Conservation (phyloP, 106 monocot species). For the Posidonia australis region DNA sequence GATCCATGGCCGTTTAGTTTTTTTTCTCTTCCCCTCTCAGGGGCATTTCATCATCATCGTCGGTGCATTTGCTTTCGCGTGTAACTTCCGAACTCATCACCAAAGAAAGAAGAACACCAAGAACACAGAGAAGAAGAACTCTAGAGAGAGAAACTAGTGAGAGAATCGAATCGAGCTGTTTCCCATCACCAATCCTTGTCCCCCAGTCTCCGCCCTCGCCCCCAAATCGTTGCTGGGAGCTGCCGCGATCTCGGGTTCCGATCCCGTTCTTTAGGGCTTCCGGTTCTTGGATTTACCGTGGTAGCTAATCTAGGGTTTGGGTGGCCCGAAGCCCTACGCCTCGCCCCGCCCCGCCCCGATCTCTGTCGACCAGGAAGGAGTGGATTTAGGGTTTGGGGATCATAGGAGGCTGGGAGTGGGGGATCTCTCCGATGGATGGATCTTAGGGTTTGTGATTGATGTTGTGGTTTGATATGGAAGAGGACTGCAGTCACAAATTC, state of each 20-base stretch:
- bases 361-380: neutral
- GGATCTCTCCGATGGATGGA: neutral
- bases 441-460: slow-evolving; percentile 6
- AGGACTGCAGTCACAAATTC: slow-evolving; percentile 5
- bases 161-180: too few relatives aligned
- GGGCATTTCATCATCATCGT: too few relatives aligned
- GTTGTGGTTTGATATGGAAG: neutral
- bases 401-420: neutral
- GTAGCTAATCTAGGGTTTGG: neutral
- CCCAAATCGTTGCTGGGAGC: neutral
- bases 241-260: too few relatives aligned
- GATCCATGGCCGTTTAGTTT: too few relatives aligned
- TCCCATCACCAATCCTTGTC: too few relatives aligned
- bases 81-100: neutral
- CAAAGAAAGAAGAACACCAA: neutral
- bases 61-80: too few relatives aligned
- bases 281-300: too few relatives aligned
- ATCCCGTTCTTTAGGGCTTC: too few relatives aligned
- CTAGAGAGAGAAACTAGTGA: neutral
- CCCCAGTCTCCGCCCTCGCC: neutral
- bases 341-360: too few relatives aligned
- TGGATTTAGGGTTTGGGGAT: neutral
- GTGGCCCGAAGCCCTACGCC: too few relatives aligned
- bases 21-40: too few relatives aligned
- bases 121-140: neutral